phyloP scores from a whole-genome alignment of 2,329 filamentous ascomycete species.

The Orbilia oligospora region DNA sequence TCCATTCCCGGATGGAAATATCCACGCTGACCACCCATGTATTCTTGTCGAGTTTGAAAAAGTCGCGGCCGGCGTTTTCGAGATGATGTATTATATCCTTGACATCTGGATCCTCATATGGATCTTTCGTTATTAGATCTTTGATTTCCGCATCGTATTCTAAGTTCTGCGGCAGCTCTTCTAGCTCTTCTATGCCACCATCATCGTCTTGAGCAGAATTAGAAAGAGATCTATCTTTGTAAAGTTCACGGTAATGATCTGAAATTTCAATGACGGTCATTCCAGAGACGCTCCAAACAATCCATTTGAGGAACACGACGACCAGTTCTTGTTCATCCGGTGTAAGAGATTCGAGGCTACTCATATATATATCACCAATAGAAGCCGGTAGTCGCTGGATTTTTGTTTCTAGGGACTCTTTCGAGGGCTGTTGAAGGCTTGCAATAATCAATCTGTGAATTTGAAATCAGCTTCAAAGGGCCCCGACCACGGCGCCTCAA shows the following conservation, averaged over 20 bases:
- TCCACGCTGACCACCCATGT: no score
- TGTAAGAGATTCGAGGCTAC: conserved; percentile 31
- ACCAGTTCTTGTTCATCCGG: conserved; percentile 40
- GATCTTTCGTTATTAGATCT: neutral
- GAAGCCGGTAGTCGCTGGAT: conserved; percentile 32
- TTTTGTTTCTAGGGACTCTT: conserved; percentile 33
- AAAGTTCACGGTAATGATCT: conserved; percentile 46
- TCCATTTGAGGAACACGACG: conserved; percentile 23
- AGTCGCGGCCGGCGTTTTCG: no score
- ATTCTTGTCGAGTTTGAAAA: no score
- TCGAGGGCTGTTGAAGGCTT: conserved; percentile 45
- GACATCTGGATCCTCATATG: conserved; percentile 46
- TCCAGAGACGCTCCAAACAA: conserved; percentile 35
- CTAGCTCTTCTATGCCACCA: neutral
- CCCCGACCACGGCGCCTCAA: neutral
- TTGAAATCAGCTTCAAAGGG: neutral
- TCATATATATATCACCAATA: conserved; percentile 50
- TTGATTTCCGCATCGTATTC: neutral
- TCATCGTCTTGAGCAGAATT: neutral
- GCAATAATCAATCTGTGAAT: conserved; percentile 32
- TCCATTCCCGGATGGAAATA: no score
- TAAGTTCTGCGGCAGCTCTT: neutral
- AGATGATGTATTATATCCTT: no score
- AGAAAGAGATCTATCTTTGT: neutral
- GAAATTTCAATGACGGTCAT: conserved; percentile 28